Conservation (phyloP, 176 grass and related monocot genomes). For the Bolboschoenus planiculmis region DNA sequence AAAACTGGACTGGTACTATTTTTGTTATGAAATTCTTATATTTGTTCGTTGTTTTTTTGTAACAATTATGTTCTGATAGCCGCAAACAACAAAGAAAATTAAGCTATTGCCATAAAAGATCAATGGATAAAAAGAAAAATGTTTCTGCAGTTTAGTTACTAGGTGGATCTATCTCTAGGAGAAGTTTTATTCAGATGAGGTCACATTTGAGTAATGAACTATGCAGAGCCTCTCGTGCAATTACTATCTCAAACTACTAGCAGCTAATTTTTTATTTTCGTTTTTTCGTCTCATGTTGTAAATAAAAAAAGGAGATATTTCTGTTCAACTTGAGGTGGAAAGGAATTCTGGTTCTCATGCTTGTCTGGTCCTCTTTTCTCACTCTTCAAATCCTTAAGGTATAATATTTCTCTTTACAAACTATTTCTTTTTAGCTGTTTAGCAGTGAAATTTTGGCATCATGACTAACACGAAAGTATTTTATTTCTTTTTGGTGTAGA, state of each 20-base stretch:
- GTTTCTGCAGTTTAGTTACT: background rate
- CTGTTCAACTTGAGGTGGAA: conserved; percentile 83
- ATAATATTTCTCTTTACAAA: background rate
- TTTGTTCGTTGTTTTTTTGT: background rate
- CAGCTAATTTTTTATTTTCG: background rate
- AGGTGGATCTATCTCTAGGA: background rate
- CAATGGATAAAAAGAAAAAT: background rate
- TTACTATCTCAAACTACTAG: background rate
- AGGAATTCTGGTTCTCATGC: conserved; percentile 56
- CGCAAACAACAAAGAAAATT: background rate
- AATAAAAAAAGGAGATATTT: conserved; percentile 52
- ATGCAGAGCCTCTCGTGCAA: background rate
- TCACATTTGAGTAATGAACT: background rate
- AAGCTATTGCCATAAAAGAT: background rate
- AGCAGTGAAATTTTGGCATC: background rate
- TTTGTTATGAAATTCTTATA: background rate
- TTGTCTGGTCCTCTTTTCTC: conserved; percentile 67
- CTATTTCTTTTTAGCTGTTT: background rate
- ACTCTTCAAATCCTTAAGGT: conserved; percentile 86
- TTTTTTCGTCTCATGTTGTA: background rate
- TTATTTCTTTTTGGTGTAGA: conserved; percentile 34
- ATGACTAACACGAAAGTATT: background rate
- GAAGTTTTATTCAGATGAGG: background rate
- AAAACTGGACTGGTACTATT: conserved; percentile 55
- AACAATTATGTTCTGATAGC: background rate